Percentiles rank a stretch among this genome's conserved stretches.
Conservation (phyloP, 2,329 filamentous ascomycete species). For the Gnomoniopsis sp. region DNA sequence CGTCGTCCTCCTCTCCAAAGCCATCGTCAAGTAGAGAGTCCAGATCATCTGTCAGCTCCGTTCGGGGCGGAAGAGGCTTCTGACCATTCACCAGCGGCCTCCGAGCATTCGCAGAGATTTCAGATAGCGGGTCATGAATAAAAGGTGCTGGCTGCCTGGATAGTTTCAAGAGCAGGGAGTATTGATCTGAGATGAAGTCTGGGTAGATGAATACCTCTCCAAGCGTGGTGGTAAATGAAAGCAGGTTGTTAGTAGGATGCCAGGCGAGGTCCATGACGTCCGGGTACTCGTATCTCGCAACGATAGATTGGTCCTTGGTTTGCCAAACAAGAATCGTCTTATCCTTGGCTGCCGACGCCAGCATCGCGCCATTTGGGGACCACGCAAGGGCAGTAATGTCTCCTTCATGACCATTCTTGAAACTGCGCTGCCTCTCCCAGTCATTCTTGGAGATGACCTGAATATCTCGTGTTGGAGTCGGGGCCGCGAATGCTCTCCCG, state of each 20-base stretch:
- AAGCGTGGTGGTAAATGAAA: slow-evolving; percentile 89
- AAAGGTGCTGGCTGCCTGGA: slow-evolving; percentile 75
- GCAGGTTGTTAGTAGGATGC: slow-evolving; percentile 85
- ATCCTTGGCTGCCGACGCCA: slow-evolving; percentile 68
- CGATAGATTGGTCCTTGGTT: slow-evolving; percentile 76
- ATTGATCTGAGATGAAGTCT: slow-evolving; percentile 61
- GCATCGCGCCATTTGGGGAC: slow-evolving; percentile 90
- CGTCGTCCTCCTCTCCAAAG: slow-evolving; percentile 55
- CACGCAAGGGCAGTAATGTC: slow-evolving; percentile 86
- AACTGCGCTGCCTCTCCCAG: slow-evolving; percentile 81
- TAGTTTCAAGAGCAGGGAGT: slow-evolving; percentile 53
- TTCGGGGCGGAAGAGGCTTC: slow-evolving; percentile 31
- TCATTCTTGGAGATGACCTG: slow-evolving; percentile 85
- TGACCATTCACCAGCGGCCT: slow-evolving; percentile 53
- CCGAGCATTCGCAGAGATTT: slow-evolving; percentile 64
- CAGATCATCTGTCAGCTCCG: slow-evolving; percentile 56
- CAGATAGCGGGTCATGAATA: slow-evolving; percentile 73
- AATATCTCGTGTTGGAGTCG: slow-evolving; percentile 77
- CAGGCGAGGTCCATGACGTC: slow-evolving; percentile 85
- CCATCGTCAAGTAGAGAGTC: slow-evolving; percentile 73
- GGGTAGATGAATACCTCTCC: slow-evolving; percentile 91
- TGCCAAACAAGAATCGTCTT: slow-evolving; percentile 81
- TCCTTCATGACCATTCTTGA: slow-evolving; percentile 74
- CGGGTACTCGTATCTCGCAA: slow-evolving; percentile 74
- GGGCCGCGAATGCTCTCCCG: slow-evolving; percentile 82